Base-by-base conservation (phyloP, 1,139 yeast species). In the Saccharomycopsis crataegensis region DNA sequence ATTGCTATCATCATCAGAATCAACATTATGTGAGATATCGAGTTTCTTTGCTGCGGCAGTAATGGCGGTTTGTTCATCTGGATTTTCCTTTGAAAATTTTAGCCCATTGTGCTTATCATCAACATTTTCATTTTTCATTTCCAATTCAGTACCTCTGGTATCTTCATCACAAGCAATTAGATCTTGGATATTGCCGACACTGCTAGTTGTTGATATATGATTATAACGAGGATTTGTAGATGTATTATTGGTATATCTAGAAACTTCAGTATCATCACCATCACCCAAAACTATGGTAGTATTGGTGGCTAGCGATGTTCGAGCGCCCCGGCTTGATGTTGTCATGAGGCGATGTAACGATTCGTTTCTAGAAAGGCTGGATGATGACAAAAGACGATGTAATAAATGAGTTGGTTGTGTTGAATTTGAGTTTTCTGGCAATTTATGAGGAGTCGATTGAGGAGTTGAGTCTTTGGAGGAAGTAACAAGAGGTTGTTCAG, bases 131-230 rank as follows among this genome's bases (percentile, higher is more conserved):
- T 43, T 31, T 6, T 41, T 41, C 4, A 14, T 16, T 8, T 22
- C 34, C 9, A 43, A 11, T 11, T n/a, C 8, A 32, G 16, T 14
- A 8, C 16, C 38, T 16, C 45, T 43, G 2, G 51, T 52, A 28
- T 49, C 55, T 4, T 17, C 51, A 17, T 52, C 55, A 32, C 14
- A 14, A 8, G 49, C 50, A 40, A 52, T 45, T n/a, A 52, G 22
- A 16, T 52, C 55, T 14, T 52, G 50, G 17, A 52, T 52, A 34
- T 52, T 52, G 2, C 55, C 52, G 7, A 45, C 11, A 6, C 46
- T 12, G 14, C 36, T 22, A 14, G 17, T 17, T 7, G 43, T 7
- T 7, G 34, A 17, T 7, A 43, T 8, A 28, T 44, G 52, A n/a
- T n/a, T 32, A 17, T 43, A 11, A 22, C 8, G 44, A 6, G 53